Base-by-base conservation (phyloP, 163 green algal genomes). In the Scenedesmus sp. region DNA sequence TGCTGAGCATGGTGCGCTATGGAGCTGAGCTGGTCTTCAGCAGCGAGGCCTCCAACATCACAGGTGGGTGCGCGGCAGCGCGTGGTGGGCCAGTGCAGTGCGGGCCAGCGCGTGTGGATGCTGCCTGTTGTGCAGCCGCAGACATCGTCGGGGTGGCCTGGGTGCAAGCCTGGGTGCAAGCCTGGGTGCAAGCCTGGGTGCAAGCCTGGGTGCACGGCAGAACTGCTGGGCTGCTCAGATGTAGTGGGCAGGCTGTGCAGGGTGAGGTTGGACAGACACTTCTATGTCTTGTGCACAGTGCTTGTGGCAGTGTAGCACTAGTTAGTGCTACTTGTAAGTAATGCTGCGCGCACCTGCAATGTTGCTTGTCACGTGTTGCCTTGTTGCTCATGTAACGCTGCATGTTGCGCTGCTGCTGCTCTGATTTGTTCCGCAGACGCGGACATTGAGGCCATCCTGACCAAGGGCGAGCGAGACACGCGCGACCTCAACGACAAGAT, bases 401-500 rank as follows among this genome's bases (percentile, higher is more conserved):
- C 56, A 89, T 54, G 7, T 81, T 56, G 18, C 26, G n/a, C 23
- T 74, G 26, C 20, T n/a, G 56, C 79, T 76, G 9, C 67, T 52
- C 76, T 84, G 76, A 1, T n/a, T 59, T 54, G 66, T 20, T 12
- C 16, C 70, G 70, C 87, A 91, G 87, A 92, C 62, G 67, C 94
- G 76, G 98, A 99, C 93, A 98, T 99, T 70, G 98, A 99, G 85
- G 94, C 96, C n/a, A 99, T 99, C 92, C 98, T 99, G 89, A 91
- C 91, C 66, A 98, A 98, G 94, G 97, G 97, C 86, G 97, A 98
- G 93, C 92, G 94, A n/a, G 95, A 97, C 56, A 98, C 97, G 2
- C 92, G 96, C 88, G 97, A 97, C 87, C 96, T 99, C 23, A 99
- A 99, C 92, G 94, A 98, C 82, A 99, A 99, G 97, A 98, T 99